Evolutionary conservation across 768 basidiomycete species (phyloP).

Genomic region (Boletus fagicola): DNA sequence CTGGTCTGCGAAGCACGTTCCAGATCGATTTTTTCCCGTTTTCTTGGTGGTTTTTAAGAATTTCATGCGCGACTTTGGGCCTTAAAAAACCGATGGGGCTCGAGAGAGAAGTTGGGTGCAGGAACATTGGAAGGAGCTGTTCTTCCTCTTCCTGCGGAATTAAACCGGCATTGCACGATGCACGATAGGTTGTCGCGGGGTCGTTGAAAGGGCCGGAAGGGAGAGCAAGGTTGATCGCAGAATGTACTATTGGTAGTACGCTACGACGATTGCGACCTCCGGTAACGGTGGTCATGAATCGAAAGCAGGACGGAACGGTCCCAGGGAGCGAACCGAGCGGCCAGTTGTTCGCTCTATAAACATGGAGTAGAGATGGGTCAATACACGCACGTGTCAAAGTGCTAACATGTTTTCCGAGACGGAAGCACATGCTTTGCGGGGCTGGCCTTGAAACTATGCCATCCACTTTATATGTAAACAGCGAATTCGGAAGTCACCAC

Average conservation of each 20-base stretch:
- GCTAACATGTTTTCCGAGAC: neutral
- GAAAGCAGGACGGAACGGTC: neutral
- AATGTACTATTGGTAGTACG: conserved; percentile 24
- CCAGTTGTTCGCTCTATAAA: neutral
- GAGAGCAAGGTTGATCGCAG: conserved; percentile 28
- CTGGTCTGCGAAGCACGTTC: conserved; percentile 16
- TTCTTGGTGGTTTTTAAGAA: conserved; percentile 12
- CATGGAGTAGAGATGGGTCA: neutral
- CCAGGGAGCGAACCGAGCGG: neutral
- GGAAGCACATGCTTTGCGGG: neutral
- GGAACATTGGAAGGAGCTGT: conserved; percentile 21
- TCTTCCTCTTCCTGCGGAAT: conserved; percentile 17
- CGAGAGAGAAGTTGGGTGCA: conserved; percentile 10
- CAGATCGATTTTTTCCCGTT: conserved; percentile 13
- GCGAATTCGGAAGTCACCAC: too few relatives aligned
- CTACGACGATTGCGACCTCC: neutral
- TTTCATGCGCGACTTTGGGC: conserved; percentile 10
- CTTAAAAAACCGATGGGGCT: conserved; percentile 23
- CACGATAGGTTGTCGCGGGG: conserved; percentile 10
- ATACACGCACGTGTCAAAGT: neutral
- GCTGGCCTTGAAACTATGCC: too few relatives aligned
- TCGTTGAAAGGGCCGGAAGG: conserved; percentile 26
- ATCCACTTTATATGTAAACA: too few relatives aligned
- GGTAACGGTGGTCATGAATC: neutral
- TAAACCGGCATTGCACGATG: conserved; percentile 18